Evolutionary conservation across 2,329 filamentous ascomycete genomes (phyloP), one percentile per base, ranked within the genome.

Genomic region (Ophiosphaerella korrae): DNA sequence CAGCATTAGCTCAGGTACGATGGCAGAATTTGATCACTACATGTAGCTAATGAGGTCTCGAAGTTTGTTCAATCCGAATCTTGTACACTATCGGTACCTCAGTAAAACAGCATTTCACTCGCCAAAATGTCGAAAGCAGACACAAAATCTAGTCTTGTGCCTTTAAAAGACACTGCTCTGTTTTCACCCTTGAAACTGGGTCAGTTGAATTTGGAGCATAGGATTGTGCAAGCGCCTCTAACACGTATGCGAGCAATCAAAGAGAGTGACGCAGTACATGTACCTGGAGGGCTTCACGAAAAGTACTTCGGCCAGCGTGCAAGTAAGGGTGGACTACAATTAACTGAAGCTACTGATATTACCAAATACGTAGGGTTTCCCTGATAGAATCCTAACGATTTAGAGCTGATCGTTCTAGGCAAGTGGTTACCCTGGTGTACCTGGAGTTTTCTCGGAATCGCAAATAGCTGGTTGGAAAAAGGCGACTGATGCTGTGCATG

Each of bases 281-380:
- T 78, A 13, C 77, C 76, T 1, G 74, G 73, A n/a, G 75, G 79
- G n/a, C 42, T 74, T 44, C 74, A 75, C 3, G 64, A 72, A 14
- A 77, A 82, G 47, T 82, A 84, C 70, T 85, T 85, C 66, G 67
- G 69, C 16, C 82, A 86, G 62, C 77, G 83, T 21, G 80, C 75
- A 32, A 74, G 75, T 8, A 77, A 79, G 4, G 83, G 83, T 21
- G 84, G 82, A 1, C 71, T 88, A 2, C 68, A 87, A 36, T 80
- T 88, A 57, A 80, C 79, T 3, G 85, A 88, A 65, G 84, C 78
- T 0, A 82, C 82, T 9, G 69, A 73, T 32, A 73, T 72, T 48
- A 62, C 57, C 48, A 62, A 67, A 59, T 71, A 68, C 50, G 69
- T 71, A 42, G 16, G 7, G 36, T 24, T 24, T 24, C 2, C n/a